Evolutionary conservation across 2,329 filamentous ascomycete genomes (phyloP), one percentile per base, ranked within the genome.

Genomic region (Calonectria honghensis): DNA sequence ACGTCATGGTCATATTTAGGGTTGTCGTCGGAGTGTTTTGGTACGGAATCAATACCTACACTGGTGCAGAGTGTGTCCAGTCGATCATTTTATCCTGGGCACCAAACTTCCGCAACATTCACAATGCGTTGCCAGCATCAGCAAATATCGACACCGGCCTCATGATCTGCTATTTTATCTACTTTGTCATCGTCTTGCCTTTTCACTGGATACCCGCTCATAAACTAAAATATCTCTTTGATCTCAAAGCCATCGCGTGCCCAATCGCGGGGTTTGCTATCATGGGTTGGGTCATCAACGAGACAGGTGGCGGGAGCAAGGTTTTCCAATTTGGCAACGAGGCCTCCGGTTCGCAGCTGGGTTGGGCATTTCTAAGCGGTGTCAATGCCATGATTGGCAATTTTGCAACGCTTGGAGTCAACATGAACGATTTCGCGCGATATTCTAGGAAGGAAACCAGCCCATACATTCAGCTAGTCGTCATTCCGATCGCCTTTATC

Each of bases 21-120:
- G 57, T 61, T 11, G n/a, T 61, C 11, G 57, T 61, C n/a, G 32
- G 57, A 5, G 32, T 61, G 9, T 61, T 61, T 61, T 61, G 35
- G 35, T 61, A 61, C 14, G 57, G 57, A 39, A 61, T 61, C 57
- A 61, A 61, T 20, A 61, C 57, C n/a, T 61, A 61, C n/a, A 61
- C 57, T 9, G 57, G 32, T 27, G 57, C 35, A 3, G 57, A 61
- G 35, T 61, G 57, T 16, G 35, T 61, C 13, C 57, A 61, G 31
- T 61, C 57, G 1, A 61, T 61, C 16, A 61, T 61, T 29, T 10
- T 41, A 1, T n/a, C 57, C 13, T 61, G 57, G 57, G 57, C 35
- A 10, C 57, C 57, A 14, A 41, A 35, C 4, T 61, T 61, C 4
- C 57, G 57, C n/a, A 61, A 39, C 9, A 39, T 61, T 0, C 35